These are phyloP conservation scores for Spongiforma sp. DNA, from an alignment of 1,284 basidiomycete genomes.

Conservation along the genomic window DNA sequence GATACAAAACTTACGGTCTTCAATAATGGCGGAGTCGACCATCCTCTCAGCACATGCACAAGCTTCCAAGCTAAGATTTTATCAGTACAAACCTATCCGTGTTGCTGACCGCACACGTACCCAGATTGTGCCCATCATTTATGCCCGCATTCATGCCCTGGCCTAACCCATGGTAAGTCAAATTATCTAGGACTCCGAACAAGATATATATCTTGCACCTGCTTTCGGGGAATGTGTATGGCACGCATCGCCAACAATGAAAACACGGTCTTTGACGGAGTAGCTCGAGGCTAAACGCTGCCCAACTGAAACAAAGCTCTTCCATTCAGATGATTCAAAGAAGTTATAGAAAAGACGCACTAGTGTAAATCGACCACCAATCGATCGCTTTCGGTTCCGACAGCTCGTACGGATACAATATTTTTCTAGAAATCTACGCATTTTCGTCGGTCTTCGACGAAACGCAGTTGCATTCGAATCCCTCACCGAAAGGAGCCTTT, in stretches of 20 bases:
- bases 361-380: slow-evolving; percentile 75
- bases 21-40: slow-evolving; percentile 68
- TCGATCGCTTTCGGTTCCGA: no score
- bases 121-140: slow-evolving; percentile 83
- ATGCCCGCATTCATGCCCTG: slow-evolving; percentile 78
- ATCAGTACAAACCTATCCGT: no score
- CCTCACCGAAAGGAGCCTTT: no score
- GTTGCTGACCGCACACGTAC: slow-evolving; percentile 49
- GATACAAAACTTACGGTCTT: slow-evolving; percentile 59
- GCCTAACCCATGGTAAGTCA: slow-evolving; percentile 35
- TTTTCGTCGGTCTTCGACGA: no score
- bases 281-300: slow-evolving; percentile 78
- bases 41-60: slow-evolving; percentile 71
- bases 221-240: slow-evolving; percentile 87
- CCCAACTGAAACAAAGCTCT: slow-evolving; percentile 48
- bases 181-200: no score
- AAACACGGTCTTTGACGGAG: slow-evolving; percentile 72
- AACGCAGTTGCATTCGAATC: no score
- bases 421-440: no score
- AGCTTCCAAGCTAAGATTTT: no score
- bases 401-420: no score
- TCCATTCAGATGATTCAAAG: not conserved
- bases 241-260: slow-evolving; percentile 83
- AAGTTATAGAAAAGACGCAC: slow-evolving; percentile 41
- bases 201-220: slow-evolving; percentile 41